phyloP scores from a whole-genome alignment of 257 asterid species.

The Verbascum thapsus region DNA sequence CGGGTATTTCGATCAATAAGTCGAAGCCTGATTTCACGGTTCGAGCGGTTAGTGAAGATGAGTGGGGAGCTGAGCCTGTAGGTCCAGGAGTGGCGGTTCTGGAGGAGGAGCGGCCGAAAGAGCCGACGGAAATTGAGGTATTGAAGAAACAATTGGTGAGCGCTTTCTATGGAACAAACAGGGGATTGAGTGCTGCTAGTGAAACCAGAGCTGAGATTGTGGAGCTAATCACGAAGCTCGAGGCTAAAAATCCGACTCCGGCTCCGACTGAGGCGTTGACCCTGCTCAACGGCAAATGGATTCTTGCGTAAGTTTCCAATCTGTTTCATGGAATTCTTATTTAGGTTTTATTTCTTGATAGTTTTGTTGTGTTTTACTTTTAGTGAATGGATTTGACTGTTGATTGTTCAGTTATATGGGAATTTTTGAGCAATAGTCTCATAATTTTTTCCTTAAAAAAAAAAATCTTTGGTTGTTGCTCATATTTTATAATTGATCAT shows the following conservation, averaged over 20 bases:
- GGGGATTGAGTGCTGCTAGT: constrained; percentile 77
- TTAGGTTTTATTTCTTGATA: background rate
- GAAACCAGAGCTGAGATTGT: constrained; percentile 87
- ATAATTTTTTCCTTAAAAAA: background rate
- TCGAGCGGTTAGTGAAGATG: constrained; percentile 46
- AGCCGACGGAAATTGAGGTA: constrained; percentile 44
- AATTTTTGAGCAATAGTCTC: background rate
- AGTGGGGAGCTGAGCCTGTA: constrained; percentile 46
- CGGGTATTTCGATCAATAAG: constrained; percentile 7
- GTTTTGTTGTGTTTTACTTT: background rate
- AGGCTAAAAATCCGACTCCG: constrained; percentile 82
- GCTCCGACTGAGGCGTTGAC: constrained; percentile 85
- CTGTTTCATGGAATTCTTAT: background rate
- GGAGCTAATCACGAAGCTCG: constrained; percentile 81
- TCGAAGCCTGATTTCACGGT: constrained; percentile 28
- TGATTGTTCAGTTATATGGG: background rate
- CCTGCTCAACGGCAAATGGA: constrained; percentile 90
- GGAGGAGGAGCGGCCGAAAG: constrained; percentile 45
- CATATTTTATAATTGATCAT: background rate
- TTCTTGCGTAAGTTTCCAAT: constrained; percentile 63
- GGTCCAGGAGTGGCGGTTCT: constrained; percentile 40
- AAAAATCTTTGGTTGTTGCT: background rate
- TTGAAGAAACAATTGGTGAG: constrained; percentile 74
- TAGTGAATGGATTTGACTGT: background rate
- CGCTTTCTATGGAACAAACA: constrained; percentile 70